Evolutionary conservation across 352 stramenopile species (phyloP).

Genomic region (Globisporangium okanoganense): DNA sequence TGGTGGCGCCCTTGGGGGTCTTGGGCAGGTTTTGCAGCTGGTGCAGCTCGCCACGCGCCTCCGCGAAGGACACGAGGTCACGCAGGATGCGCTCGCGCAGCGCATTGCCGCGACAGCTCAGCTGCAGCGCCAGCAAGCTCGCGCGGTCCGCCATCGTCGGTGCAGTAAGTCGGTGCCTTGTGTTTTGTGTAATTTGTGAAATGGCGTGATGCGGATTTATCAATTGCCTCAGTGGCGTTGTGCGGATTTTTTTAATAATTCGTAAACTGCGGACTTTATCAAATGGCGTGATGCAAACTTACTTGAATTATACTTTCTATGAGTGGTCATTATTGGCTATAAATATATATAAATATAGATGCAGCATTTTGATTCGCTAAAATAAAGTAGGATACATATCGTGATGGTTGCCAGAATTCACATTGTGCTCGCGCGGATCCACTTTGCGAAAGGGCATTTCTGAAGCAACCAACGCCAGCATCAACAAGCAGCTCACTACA

Average conservation of each 20-base stretch:
- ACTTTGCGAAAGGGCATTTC: background rate
- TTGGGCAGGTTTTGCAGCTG: conserved; percentile 50
- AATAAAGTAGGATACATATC: too few species aligned
- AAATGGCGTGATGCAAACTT: background rate
- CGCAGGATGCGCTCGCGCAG: conserved; percentile 50
- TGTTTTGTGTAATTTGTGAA: too few species aligned
- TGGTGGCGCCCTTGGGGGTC: conserved; percentile 39
- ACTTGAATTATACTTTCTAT: too few species aligned
- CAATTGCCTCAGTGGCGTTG: background rate
- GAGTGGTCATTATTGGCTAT: background rate
- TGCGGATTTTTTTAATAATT: too few species aligned
- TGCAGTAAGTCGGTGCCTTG: background rate
- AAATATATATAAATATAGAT: background rate
- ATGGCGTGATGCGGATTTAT: background rate
- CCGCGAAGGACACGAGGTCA: conserved; percentile 55
- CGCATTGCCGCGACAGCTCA: conserved; percentile 60
- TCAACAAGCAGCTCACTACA: background rate
- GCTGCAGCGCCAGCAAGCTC: conserved; percentile 55
- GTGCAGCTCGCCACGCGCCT: conserved; percentile 39
- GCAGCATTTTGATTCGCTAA: too few species aligned
- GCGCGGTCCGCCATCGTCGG: conserved; percentile 23
- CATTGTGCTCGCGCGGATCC: background rate
- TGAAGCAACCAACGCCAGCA: background rate
- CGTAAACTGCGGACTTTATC: too few species aligned
- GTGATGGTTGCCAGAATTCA: background rate